These are phyloP conservation scores for Curvularia verruculosa DNA, from an alignment of 2,329 filamentous ascomycete genomes.

Conservation along the genomic window DNA sequence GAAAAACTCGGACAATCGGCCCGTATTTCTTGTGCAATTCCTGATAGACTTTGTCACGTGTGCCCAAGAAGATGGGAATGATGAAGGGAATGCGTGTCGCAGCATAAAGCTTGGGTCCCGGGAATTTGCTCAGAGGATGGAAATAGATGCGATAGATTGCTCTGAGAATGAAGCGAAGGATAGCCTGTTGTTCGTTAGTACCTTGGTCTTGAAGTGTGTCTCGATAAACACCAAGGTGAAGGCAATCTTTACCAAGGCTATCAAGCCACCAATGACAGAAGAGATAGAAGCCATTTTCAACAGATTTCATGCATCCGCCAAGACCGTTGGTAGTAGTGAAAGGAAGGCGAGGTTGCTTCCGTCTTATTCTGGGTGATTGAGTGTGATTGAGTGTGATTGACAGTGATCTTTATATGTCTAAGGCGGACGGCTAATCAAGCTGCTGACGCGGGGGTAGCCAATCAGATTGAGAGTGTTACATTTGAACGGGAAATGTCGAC, in stretches of 20 bases:
- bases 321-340: background rate
- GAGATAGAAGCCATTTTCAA: constrained; percentile 8
- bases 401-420: background rate
- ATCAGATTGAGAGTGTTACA: background rate
- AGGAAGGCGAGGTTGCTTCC: background rate
- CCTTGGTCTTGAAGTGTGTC: background rate
- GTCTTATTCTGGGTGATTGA: background rate
- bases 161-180: constrained; percentile 23
- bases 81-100: constrained; percentile 46
- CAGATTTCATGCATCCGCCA: background rate
- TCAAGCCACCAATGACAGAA: constrained; percentile 7
- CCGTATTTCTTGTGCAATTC: constrained; percentile 51
- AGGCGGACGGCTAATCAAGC: background rate
- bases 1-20: constrained; percentile 49
- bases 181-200: constrained; percentile 16
- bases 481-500: too few relatives aligned
- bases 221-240: background rate
- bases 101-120: constrained; percentile 50
- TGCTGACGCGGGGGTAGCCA: background rate
- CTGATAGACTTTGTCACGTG: constrained; percentile 21
- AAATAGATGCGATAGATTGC: constrained; percentile 50
- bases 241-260: constrained; percentile 11
- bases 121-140: constrained; percentile 45
- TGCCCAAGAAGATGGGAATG: constrained; percentile 32
- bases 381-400: background rate